Evolutionary conservation across 2,329 filamentous ascomycete species (phyloP).

Genomic region (Biscogniauxia sp.): DNA sequence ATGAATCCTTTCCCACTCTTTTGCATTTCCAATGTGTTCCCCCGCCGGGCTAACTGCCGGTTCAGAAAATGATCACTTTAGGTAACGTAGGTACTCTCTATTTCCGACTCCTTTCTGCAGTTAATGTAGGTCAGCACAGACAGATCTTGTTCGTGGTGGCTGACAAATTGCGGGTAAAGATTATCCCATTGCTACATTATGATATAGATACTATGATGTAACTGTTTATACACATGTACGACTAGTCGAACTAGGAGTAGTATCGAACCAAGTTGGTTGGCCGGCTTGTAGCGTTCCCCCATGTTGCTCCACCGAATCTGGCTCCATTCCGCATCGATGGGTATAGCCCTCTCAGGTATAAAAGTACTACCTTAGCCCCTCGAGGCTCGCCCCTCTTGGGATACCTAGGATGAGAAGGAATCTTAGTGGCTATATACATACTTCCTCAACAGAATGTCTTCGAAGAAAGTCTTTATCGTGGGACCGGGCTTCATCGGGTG

Average conservation of each 20-base stretch:
- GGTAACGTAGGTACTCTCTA: too few species aligned
- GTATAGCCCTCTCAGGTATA: background rate
- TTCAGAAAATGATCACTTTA: background rate
- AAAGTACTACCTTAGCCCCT: background rate
- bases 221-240: too few species aligned
- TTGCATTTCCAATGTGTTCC: background rate
- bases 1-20: background rate
- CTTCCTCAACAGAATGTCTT: constrained; percentile 12
- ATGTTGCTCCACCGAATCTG: background rate
- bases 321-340: background rate
- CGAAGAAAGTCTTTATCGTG: constrained; percentile 40
- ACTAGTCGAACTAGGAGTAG: too few species aligned
- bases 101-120: too few species aligned
- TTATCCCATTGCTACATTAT: background rate
- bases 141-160: background rate
- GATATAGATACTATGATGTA: too few species aligned
- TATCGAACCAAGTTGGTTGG: background rate
- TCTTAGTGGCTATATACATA: background rate
- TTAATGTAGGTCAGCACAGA: too few species aligned
- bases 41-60: background rate
- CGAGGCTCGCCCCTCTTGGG: background rate
- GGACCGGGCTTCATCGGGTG: constrained; percentile 48
- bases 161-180: background rate
- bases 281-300: too few species aligned
- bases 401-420: background rate